Base-by-base conservation (phyloP, 495 filamentous ascomycete genomes). In the Annulohypoxylon bovei region DNA sequence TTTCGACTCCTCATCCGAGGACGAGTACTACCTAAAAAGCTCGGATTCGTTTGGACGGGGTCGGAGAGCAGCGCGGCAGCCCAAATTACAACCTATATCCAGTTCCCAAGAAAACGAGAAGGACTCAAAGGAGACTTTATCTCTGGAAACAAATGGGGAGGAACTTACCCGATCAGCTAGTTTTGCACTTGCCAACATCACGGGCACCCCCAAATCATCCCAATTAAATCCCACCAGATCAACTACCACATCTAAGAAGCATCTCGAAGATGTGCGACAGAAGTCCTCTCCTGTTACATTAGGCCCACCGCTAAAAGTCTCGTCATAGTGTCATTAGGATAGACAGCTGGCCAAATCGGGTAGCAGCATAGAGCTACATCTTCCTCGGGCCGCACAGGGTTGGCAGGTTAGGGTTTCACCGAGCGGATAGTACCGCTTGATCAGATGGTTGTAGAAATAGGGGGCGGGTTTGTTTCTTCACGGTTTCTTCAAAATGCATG, bases 81-180 rank as follows among this genome's bases (percentile, higher is more conserved):
- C 70, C 6, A 73, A 23, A 20, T 46, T 73, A 42, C 65, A 55
- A 30, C 56, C 70, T 27, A 73, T 73, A 52, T 66, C 70, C 25
- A 73, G 66, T 27, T 68, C 69, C 0, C 64, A 72, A 20, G 69
- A 72, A 65, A 72, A 68, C 33, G 70, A 73, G 28, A 68, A 62
- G 20, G 65, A 68, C 18, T 60, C 60, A 12, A 70, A 70, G 59
- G 72, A 73, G 59, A 75, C 53, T 22, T 42, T 40, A 25, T 37
- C 50, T 25, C 53, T 61, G 9, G 68, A 57, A 37, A 8, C n/a
- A 7, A 59, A 46, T 1, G 50, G 40, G 27, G 39, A 32, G n/a
- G 67, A 40, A 50, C 57, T 54, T 18, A 53, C 65, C 30, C 56
- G 61, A 59, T 63, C 69, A 37, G 60, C 70, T 25, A 68, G 56